Evolutionary conservation across 495 filamentous ascomycete genomes (phyloP), one percentile per base, ranked within the genome.

Genomic region (Podospora fimiseda): DNA sequence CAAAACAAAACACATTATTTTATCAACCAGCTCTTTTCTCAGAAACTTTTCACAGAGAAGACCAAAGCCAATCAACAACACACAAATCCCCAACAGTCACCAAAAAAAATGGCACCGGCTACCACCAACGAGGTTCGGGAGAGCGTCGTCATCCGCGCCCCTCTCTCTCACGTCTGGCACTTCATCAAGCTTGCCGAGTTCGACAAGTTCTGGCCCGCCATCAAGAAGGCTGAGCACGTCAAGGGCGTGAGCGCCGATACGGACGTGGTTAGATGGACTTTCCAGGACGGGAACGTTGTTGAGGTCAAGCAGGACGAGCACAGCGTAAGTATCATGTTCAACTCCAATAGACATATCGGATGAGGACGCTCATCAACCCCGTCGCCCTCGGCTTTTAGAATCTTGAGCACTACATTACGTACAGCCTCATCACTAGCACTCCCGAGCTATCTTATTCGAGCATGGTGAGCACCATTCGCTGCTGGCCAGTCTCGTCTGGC

Each of bases 271-370:
- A 71, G 77, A 59, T 87, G 83, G 83, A 75, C 68, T 6, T 87
- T 85, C 69, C 74, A 76, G 50, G 83, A 87, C 57, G 83, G 82
- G 14, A 80, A 75, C 21, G 63, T 73, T 47, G 61, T 83, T 33
- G 82, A 87, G 57, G 77, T 87, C 53, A 86, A 86, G 79, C 80
- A 81, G 65, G 83, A 87, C 63, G 83, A 85, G 69, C 81, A 86
- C 69, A 81, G 79, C 51, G 80, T 84, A 66, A 23, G 75, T 60
- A 11, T 30, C 15, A 46, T 6, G 11, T 43, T 22, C 48, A 15
- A 30, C 50, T 48, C 16, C 21, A 36, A 15, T 39, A 42, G 14
- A 15, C 39, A 37, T 8, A 7, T 37, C 14, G 33, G 14, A 37
- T 7, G 13, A 0, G 20, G 16, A 19, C 15, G 8, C n/a, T 37